phyloP scores from a whole-genome alignment of 1,284 basidiomycete genomes.

The Pterulicium gracile region DNA sequence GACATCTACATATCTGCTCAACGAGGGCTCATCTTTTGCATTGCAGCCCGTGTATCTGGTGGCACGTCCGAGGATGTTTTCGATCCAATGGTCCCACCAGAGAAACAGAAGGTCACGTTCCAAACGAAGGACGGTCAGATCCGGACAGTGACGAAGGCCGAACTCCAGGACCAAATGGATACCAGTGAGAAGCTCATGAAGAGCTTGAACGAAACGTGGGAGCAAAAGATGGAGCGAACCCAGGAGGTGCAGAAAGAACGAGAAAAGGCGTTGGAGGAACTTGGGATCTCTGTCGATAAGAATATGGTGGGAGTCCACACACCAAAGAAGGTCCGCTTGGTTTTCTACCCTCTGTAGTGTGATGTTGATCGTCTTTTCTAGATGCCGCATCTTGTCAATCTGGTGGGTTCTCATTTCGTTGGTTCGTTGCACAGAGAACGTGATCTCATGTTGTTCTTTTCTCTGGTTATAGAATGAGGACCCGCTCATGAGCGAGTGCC shows the following conservation, averaged over 20 bases:
- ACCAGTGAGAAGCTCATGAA: slow-evolving; percentile 96
- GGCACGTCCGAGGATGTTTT: slow-evolving; percentile 64
- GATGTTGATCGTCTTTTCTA: slow-evolving; percentile 22
- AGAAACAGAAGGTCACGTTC: slow-evolving; percentile 94
- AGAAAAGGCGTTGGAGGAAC: slow-evolving; percentile 93
- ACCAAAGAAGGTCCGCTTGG: slow-evolving; percentile 73
- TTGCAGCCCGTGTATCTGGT: slow-evolving; percentile 62
- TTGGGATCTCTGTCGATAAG: slow-evolving; percentile 97
- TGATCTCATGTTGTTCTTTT: slow-evolving; percentile 21
- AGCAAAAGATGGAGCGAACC: slow-evolving; percentile 88
- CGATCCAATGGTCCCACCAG: slow-evolving; percentile 84
- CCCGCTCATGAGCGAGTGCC: slow-evolving; percentile 84
- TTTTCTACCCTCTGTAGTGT: slow-evolving; percentile 6
- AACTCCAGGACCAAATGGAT: slow-evolving; percentile 94
- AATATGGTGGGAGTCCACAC: slow-evolving; percentile 93
- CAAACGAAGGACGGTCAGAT: slow-evolving; percentile 89
- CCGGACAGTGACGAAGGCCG: slow-evolving; percentile 93
- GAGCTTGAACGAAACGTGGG: slow-evolving; percentile 95
- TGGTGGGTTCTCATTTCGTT: slow-evolving; percentile 43
- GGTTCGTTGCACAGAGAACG: slow-evolving; percentile 10
- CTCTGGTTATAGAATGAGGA: slow-evolving; percentile 30
- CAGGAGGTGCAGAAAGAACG: slow-evolving; percentile 94
- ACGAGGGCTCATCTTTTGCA: slow-evolving; percentile 10
- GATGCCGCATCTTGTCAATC: slow-evolving; percentile 93
- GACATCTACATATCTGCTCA: neutral